Evolutionary conservation across 768 basidiomycete species (phyloP).

Genomic region (Boletus edulis): DNA sequence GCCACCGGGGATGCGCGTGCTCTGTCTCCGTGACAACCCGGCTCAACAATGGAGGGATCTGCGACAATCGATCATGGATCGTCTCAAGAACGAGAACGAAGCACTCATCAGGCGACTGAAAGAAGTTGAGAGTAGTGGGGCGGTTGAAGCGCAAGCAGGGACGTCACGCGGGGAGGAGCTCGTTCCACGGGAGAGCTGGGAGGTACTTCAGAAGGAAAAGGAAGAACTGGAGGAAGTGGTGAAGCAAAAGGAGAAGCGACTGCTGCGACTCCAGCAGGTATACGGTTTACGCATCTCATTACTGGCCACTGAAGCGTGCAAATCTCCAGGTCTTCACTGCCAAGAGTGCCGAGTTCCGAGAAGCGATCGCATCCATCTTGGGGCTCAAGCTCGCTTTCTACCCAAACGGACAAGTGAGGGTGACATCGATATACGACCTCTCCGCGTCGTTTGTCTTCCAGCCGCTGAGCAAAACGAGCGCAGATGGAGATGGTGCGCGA

Average conservation of each 20-base stretch:
- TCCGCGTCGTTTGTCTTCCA: constrained; percentile 86
- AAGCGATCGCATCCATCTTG: constrained; percentile 84
- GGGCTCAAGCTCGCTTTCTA: constrained; percentile 92
- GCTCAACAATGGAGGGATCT: constrained; percentile 80
- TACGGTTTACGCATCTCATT: not conserved
- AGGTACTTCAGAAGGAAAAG: constrained; percentile 68
- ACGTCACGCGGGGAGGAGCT: constrained; percentile 28
- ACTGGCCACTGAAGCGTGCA: no score
- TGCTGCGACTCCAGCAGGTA: constrained; percentile 79
- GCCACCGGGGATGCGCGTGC: constrained; percentile 65
- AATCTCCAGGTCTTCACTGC: constrained; percentile 67
- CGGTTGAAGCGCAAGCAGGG: constrained; percentile 17
- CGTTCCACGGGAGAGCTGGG: constrained; percentile 80
- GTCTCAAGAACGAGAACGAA: constrained; percentile 79
- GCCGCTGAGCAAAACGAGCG: constrained; percentile 43
- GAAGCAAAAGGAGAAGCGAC: constrained; percentile 77
- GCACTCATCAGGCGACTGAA: constrained; percentile 68
- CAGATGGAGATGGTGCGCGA: constrained; percentile 40
- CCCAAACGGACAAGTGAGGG: constrained; percentile 84
- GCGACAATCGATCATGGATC: constrained; percentile 70
- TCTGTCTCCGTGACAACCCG: constrained; percentile 76
- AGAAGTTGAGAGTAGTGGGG: constrained; percentile 51
- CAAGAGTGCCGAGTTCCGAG: constrained; percentile 89
- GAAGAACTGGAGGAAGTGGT: constrained; percentile 60
- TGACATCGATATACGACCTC: constrained; percentile 89